Conservation (phyloP, 768 basidiomycete genomes). For the Termitomyces sp. region DNA sequence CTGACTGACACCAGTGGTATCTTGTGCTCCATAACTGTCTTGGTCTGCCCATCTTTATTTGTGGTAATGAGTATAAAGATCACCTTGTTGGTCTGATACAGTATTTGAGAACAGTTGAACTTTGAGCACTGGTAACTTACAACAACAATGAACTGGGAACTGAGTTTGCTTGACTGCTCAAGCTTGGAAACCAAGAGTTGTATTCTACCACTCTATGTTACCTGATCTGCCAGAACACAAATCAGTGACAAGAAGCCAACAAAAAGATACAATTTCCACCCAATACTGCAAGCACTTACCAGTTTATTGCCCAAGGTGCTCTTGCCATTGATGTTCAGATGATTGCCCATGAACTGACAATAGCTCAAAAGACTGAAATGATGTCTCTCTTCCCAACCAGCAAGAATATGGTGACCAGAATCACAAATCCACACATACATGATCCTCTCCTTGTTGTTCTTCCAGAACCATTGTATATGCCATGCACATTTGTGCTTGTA, state of each 20-base stretch:
- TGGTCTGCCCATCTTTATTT: conserved; percentile 56
- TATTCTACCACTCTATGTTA: conserved; percentile 78
- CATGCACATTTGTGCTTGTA: conserved; percentile 94
- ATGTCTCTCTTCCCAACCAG: conserved; percentile 87
- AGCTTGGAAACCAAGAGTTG: conserved; percentile 85
- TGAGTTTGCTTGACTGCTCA: conserved; percentile 84
- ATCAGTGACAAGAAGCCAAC: neutral
- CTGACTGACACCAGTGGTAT: conserved; percentile 87
- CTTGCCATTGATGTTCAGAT: conserved; percentile 85
- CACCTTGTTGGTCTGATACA: conserved; percentile 74
- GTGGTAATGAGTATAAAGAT: conserved; percentile 71
- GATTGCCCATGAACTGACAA: conserved; percentile 94
- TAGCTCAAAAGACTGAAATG: conserved; percentile 93
- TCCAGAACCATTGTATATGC: conserved; percentile 98
- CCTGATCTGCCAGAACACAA: conserved; percentile 55
- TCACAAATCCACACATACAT: conserved; percentile 90
- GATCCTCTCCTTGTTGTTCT: conserved; percentile 92
- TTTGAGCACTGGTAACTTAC: conserved; percentile 44
- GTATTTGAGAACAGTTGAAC: neutral
- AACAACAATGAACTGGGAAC: conserved; percentile 85
- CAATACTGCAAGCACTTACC: conserved; percentile 65
- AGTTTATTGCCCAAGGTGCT: conserved; percentile 76
- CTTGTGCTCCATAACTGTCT: conserved; percentile 76
- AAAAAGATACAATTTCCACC: conserved; percentile 45
- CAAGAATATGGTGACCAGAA: conserved; percentile 90